These are phyloP conservation scores for Phellinidium pouzarii DNA, from an alignment of 1,284 basidiomycete species.

Conservation along the genomic window DNA sequence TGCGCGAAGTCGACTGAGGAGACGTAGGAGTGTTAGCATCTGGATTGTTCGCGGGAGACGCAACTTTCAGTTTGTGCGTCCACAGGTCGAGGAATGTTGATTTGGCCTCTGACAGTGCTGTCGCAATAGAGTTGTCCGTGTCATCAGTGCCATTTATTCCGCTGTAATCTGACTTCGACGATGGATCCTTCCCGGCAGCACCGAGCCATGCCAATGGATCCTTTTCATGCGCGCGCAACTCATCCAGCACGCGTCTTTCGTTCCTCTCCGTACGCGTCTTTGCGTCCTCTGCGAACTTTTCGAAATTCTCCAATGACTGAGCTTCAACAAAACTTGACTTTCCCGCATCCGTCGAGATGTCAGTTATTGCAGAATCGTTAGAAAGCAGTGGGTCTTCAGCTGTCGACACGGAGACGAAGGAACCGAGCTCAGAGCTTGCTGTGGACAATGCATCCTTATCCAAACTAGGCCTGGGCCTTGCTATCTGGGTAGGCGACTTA, in stretches of 20 bases:
- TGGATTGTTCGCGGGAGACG: neutral
- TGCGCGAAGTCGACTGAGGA: constrained; percentile 14
- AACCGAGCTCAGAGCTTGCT: constrained; percentile 46
- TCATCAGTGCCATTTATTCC: neutral
- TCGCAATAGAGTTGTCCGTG: neutral
- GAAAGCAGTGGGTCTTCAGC: constrained; percentile 47
- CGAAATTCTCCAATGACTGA: constrained; percentile 27
- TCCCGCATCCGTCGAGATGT: neutral
- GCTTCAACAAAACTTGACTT: neutral
- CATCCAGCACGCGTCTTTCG: constrained; percentile 48
- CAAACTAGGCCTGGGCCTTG: neutral
- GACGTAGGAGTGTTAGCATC: neutral
- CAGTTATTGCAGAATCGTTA: constrained; percentile 1
- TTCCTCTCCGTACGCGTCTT: constrained; percentile 45
- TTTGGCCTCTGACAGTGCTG: constrained; percentile 6
- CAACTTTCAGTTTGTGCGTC: neutral
- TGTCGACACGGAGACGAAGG: constrained; percentile 58
- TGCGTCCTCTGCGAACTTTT: constrained; percentile 48
- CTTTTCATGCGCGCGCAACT: constrained; percentile 56
- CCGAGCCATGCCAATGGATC: constrained; percentile 57
- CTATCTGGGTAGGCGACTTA: neutral
- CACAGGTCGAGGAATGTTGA: constrained; percentile 12
- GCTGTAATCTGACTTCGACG: neutral
- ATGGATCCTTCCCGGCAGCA: neutral
- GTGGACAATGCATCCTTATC: neutral